These are phyloP conservation scores for Boletus semigastroideus DNA, from an alignment of 1,284 basidiomycete species.

Conservation along the genomic window DNA sequence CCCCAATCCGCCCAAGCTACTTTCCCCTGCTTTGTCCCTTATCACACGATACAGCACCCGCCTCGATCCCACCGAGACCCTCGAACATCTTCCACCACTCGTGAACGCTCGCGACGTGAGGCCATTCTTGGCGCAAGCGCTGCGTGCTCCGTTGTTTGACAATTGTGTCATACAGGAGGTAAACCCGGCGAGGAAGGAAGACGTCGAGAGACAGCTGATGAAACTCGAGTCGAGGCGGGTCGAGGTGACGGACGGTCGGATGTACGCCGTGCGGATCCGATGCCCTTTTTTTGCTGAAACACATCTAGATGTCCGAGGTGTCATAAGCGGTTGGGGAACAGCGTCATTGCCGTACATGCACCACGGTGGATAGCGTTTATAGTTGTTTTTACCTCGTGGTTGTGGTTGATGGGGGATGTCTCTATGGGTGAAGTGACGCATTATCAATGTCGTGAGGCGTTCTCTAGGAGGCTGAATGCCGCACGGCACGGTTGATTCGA, in stretches of 20 bases:
- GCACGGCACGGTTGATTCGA: slow-evolving; percentile 18
- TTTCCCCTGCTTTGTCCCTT: slow-evolving; percentile 79
- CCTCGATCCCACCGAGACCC: slow-evolving; percentile 76
- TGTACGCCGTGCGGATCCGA: slow-evolving; percentile 49
- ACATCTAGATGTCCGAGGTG: slow-evolving; percentile 85
- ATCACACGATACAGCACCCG: slow-evolving; percentile 82
- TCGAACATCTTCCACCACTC: slow-evolving; percentile 86
- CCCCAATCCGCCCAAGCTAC: slow-evolving; percentile 49
- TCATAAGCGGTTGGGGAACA: slow-evolving; percentile 91
- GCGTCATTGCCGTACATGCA: slow-evolving; percentile 92
- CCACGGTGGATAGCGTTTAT: slow-evolving; percentile 57
- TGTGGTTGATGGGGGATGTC: slow-evolving; percentile 9
- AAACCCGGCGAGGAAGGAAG: slow-evolving; percentile 68
- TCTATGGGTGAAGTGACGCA: slow-evolving; percentile 89
- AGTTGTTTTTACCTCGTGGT: neutral
- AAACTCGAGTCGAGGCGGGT: slow-evolving; percentile 78
- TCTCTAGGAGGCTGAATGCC: slow-evolving; percentile 57
- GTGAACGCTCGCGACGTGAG: slow-evolving; percentile 79
- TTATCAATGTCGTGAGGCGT: slow-evolving; percentile 88
- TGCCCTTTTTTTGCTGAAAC: neutral
- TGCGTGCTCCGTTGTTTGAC: slow-evolving; percentile 69
- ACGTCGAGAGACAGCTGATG: slow-evolving; percentile 72
- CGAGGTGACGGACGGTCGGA: slow-evolving; percentile 88
- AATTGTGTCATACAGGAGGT: slow-evolving; percentile 67
- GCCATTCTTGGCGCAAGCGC: slow-evolving; percentile 76